Evolutionary conservation across 352 stramenopile species (phyloP).

Genomic region (Phytophthora multivora): DNA sequence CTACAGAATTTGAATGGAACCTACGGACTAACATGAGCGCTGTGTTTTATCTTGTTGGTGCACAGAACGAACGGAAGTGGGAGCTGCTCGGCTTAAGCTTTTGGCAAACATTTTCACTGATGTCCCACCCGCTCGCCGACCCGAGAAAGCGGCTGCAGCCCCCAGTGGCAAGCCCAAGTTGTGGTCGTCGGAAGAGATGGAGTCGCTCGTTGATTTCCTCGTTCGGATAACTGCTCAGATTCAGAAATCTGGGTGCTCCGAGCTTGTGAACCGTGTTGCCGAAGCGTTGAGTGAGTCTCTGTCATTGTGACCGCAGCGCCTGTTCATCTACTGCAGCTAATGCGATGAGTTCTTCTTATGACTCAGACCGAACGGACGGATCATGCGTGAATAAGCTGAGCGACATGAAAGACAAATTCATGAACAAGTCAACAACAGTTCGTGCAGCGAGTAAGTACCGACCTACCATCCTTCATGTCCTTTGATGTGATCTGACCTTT

Average conservation of each 20-base stretch:
- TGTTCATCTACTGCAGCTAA: conserved; percentile 1
- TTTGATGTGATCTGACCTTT: conserved; percentile 14
- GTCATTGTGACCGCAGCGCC: background rate
- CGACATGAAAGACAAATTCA: conserved; percentile 58
- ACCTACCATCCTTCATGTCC: background rate
- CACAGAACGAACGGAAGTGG: conserved; percentile 29
- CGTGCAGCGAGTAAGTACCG: conserved; percentile 54
- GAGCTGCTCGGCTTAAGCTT: conserved; percentile 38
- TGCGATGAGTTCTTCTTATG: background rate
- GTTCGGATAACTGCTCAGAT: conserved; percentile 68
- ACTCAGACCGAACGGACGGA: conserved; percentile 49
- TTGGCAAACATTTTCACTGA: conserved; percentile 57
- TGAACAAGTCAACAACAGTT: conserved; percentile 40
- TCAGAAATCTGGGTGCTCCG: conserved; percentile 51
- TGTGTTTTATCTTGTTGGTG: conserved; percentile 3
- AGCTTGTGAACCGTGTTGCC: conserved; percentile 41
- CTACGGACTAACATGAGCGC: background rate
- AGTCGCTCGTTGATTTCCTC: conserved; percentile 58
- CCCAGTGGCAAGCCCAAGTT: conserved; percentile 46
- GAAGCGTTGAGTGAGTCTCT: conserved; percentile 35
- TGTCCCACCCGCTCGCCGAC: conserved; percentile 40
- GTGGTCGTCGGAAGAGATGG: conserved; percentile 64
- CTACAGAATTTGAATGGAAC: background rate
- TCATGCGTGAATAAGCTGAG: conserved; percentile 66
- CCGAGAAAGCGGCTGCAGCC: conserved; percentile 18